Percentiles rank a stretch among this genome's conserved stretches.
Evolutionary conservation across 805 yeast species (phyloP).

Genomic region (Pichia insulana): DNA sequence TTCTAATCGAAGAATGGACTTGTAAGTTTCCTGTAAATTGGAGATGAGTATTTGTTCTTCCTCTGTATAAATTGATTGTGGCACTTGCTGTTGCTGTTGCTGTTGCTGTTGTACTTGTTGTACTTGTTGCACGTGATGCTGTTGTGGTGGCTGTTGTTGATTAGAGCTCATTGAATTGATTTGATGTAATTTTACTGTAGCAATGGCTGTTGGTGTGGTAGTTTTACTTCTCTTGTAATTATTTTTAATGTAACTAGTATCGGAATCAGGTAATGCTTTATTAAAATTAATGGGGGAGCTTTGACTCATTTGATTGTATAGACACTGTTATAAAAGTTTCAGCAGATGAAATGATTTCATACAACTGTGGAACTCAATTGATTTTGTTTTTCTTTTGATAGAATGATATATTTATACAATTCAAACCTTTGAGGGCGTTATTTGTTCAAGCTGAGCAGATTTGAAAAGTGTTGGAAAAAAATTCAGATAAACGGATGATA

Average conservation of each 20-base stretch:
- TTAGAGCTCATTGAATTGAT: background rate
- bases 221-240: slow-evolving; percentile 4
- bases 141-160: slow-evolving; percentile 10
- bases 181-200: slow-evolving; percentile 7
- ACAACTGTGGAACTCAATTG: no score
- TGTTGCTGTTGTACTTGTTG: background rate
- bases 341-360: no score
- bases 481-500: no score
- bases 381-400: no score
- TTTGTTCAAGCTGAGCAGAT: no score
- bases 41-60: slow-evolving; percentile 62
- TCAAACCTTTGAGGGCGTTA: no score
- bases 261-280: no score
- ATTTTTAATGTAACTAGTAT: background rate
- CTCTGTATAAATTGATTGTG: slow-evolving; percentile 31
- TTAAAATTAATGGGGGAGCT: no score
- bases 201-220: slow-evolving; percentile 4
- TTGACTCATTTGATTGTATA: no score
- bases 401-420: no score
- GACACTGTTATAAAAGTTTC: no score
- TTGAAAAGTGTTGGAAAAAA: no score
- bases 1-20: slow-evolving; percentile 58
- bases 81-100: background rate
- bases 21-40: slow-evolving; percentile 67
- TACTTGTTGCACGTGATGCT: background rate